These are phyloP conservation scores for Chrysoporthe austroafricana DNA, from an alignment of 2,329 filamentous ascomycete genomes.

Conservation along the genomic window DNA sequence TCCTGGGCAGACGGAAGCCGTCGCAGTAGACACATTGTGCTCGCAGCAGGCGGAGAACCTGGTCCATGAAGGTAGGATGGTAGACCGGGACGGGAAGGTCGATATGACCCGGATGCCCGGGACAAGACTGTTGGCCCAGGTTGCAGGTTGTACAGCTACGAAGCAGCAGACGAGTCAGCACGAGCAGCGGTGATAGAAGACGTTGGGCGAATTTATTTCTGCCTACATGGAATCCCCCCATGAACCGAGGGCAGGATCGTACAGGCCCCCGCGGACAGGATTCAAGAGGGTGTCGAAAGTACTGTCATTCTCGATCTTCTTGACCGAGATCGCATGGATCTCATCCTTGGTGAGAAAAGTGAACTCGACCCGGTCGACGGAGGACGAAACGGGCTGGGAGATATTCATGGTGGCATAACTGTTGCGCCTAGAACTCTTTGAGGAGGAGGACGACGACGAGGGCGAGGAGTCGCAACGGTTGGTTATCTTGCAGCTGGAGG, in stretches of 20 bases:
- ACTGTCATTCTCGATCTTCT: constrained; percentile 87
- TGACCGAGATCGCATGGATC: constrained; percentile 87
- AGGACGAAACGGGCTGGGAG: constrained; percentile 80
- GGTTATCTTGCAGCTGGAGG: background rate
- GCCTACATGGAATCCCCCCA: constrained; percentile 83
- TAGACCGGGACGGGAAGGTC: constrained; percentile 92
- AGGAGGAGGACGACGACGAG: too few relatives aligned
- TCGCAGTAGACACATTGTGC: constrained; percentile 92
- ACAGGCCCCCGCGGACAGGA: constrained; percentile 86
- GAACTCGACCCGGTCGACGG: constrained; percentile 88
- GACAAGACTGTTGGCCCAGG: constrained; percentile 78
- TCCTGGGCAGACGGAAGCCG: constrained; percentile 77
- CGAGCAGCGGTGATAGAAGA: background rate
- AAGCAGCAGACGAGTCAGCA: background rate
- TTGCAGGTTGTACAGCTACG: constrained; percentile 89
- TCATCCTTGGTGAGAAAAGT: constrained; percentile 80
- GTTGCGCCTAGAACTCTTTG: background rate
- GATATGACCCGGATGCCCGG: constrained; percentile 93
- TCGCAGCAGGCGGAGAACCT: constrained; percentile 81
- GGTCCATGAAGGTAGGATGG: constrained; percentile 95
- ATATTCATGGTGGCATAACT: constrained; percentile 61
- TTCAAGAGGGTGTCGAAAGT: constrained; percentile 95
- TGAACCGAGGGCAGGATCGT: constrained; percentile 88
- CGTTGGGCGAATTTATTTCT: constrained; percentile 2
- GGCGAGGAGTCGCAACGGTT: background rate